Evolutionary conservation across 75 land plant species (phyloP).

Genomic region (Selaginella tamariscina): DNA sequence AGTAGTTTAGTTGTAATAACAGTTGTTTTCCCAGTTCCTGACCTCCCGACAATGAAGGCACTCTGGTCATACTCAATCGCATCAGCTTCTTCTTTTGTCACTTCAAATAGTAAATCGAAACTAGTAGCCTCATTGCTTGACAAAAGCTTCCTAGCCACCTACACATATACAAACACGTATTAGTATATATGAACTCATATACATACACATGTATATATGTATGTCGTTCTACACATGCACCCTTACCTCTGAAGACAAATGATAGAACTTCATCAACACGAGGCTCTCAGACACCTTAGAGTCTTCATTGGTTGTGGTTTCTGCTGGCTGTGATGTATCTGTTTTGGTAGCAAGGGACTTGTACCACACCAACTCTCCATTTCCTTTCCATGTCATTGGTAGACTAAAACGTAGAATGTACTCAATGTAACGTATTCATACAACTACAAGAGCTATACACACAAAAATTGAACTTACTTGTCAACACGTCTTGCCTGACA

Average conservation of each 20-base stretch:
- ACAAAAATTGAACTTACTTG: constrained; percentile 24
- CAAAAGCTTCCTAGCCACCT: constrained; percentile 42
- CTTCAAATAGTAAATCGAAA: constrained; percentile 51
- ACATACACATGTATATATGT: no score
- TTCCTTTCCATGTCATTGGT: constrained; percentile 31
- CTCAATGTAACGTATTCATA: background rate
- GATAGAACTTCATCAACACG: constrained; percentile 59
- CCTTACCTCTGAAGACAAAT: constrained; percentile 42
- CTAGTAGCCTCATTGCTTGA: constrained; percentile 36
- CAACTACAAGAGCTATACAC: background rate
- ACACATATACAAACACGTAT: no score
- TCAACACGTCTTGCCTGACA: constrained; percentile 30
- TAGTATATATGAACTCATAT: no score
- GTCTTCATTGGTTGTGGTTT: constrained; percentile 26
- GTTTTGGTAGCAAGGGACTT: constrained; percentile 14
- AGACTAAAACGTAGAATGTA: no score
- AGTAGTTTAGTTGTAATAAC: constrained; percentile 44
- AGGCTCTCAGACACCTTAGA: constrained; percentile 53
- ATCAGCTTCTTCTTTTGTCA: constrained; percentile 41
- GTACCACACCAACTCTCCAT: constrained; percentile 18
- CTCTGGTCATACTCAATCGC: constrained; percentile 34
- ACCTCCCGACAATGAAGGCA: constrained; percentile 52
- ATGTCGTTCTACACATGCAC: no score
- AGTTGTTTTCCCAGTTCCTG: constrained; percentile 79
- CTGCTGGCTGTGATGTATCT: background rate